A percentile compares a stretch with the other conserved stretches of the same genome.
Conservation (phyloP, 768 basidiomycete species). For the Russula sp. region DNA sequence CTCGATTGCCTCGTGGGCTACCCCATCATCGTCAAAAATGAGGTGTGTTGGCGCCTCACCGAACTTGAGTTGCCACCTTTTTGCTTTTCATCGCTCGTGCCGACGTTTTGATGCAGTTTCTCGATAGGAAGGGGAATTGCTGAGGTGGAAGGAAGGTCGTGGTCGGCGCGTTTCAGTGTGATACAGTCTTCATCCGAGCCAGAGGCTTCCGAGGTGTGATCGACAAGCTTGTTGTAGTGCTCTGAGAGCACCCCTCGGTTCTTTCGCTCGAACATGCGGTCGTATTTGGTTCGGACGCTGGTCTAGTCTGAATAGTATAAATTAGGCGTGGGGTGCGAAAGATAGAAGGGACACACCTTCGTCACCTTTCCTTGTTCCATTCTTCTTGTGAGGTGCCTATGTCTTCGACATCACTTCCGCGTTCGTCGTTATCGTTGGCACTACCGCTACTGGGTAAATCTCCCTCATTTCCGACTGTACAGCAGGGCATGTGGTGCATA, state of each 20-base stretch:
- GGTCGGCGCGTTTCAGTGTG: slow-evolving; percentile 88
- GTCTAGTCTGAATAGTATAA: slow-evolving; percentile 4
- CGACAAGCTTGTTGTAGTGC: slow-evolving; percentile 85
- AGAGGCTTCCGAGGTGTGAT: slow-evolving; percentile 49
- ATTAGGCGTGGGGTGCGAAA: neutral
- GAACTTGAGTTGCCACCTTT: slow-evolving; percentile 59
- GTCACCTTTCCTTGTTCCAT: slow-evolving; percentile 7
- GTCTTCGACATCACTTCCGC: slow-evolving; percentile 1
- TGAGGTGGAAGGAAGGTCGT: slow-evolving; percentile 50
- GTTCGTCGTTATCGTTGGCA: slow-evolving; percentile 8
- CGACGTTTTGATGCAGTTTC: slow-evolving; percentile 84
- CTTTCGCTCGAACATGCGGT: slow-evolving; percentile 95
- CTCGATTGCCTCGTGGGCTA: slow-evolving; percentile 78
- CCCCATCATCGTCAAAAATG: slow-evolving; percentile 87
- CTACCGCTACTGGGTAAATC: slow-evolving; percentile 17
- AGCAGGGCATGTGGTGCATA: slow-evolving; percentile 49
- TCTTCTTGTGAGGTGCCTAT: neutral
- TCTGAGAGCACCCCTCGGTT: slow-evolving; percentile 90
- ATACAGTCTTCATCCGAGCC: slow-evolving; percentile 79
- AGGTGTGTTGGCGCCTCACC: slow-evolving; percentile 67
- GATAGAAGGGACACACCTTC: neutral
- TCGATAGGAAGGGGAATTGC: slow-evolving; percentile 34
- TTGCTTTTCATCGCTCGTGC: slow-evolving; percentile 71
- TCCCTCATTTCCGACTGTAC: slow-evolving; percentile 37
- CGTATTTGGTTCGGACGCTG: slow-evolving; percentile 85